Conservation (phyloP, 805 yeast species). For the Wickerhamomyces subpelliculosus region DNA sequence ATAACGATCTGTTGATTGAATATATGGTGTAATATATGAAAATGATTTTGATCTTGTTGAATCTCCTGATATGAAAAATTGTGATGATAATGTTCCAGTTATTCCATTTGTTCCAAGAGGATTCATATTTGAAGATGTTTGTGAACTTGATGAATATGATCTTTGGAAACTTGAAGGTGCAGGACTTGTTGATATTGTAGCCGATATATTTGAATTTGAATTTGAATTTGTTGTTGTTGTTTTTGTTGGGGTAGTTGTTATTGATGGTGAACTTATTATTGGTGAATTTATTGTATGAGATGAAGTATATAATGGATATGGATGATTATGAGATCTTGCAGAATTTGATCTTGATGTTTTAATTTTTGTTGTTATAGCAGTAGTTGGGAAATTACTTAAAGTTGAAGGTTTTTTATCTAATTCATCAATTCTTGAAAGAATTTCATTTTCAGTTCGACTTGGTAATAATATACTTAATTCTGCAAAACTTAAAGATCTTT, state of each 20-base stretch:
- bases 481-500: slow-evolving; percentile 56
- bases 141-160: slow-evolving; percentile 7
- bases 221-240: too few species aligned
- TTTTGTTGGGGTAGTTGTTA: too few species aligned
- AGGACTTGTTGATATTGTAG: too few species aligned
- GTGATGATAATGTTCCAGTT: slow-evolving; percentile 1
- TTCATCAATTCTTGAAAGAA: slow-evolving; percentile 51
- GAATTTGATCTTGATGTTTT: not conserved
- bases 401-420: slow-evolving; percentile 22
- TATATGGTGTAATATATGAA: slow-evolving; percentile 2
- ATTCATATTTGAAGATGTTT: slow-evolving; percentile 2
- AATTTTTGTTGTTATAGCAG: not conserved
- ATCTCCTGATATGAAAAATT: not conserved
- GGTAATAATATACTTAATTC: slow-evolving; percentile 73
- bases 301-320: not conserved
- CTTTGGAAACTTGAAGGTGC: slow-evolving; percentile 1
- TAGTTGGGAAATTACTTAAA: too few species aligned
- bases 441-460: slow-evolving; percentile 67
- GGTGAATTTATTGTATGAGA: slow-evolving; percentile 4
- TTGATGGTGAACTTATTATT: too few species aligned
- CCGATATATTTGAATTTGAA: not conserved
- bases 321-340: slow-evolving; percentile 1
- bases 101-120: not conserved
- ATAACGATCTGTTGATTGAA: slow-evolving; percentile 11
- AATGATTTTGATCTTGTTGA: slow-evolving; percentile 13